Evolutionary conservation across 2,329 filamentous ascomycete genomes (phyloP), one percentile per base, ranked within the genome.

Genomic region (Cladophialophora chaetospira): DNA sequence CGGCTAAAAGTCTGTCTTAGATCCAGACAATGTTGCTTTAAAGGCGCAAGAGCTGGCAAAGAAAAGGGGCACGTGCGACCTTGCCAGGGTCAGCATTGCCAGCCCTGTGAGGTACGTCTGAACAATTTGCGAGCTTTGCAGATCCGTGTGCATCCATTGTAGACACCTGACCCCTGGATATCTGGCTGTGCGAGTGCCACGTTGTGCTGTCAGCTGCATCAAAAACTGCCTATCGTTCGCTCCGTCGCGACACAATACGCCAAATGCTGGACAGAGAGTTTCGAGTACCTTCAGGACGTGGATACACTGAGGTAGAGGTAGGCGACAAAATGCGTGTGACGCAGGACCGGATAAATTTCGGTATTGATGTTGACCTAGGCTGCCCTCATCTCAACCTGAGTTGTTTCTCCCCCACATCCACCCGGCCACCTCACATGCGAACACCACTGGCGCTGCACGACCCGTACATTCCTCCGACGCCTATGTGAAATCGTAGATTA

Each of bases 111-210:
- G 43, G 25, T 26, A 17, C 5, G 26, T 10, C 19, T 23, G 23
- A 10, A 26, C 48, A 51, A 51, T 51, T 42, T 51, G 48, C 48
- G 35, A 38, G 36, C 26, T 10, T n/a, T 51, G 48, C 35, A 51
- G 48, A 51, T 51, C 48, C 5, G 21, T 42, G 23, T 19, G 4
- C 17, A 15, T 40, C 15, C 17, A 19, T 40, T 40, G 36, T n/a
- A n/a, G n/a, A n/a, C n/a, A 40, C 36, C 15, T 17, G 36, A 19
- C 36, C 15, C 35, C 17, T 13, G 36, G 36, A 40, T 4, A 40
- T 40, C 17, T 15, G 6, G 36, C 15, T 19, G 11, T 4, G 6
- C 15, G 8, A 8, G 23, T 9, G 17, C 13, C 13, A 19, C 10
- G 15, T 10, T 19, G 36, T 10, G 3, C 8, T 21, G 36, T 8